Evolutionary conservation across 352 stramenopile species (phyloP).

Genomic region (Aphanomyces stellatus): DNA sequence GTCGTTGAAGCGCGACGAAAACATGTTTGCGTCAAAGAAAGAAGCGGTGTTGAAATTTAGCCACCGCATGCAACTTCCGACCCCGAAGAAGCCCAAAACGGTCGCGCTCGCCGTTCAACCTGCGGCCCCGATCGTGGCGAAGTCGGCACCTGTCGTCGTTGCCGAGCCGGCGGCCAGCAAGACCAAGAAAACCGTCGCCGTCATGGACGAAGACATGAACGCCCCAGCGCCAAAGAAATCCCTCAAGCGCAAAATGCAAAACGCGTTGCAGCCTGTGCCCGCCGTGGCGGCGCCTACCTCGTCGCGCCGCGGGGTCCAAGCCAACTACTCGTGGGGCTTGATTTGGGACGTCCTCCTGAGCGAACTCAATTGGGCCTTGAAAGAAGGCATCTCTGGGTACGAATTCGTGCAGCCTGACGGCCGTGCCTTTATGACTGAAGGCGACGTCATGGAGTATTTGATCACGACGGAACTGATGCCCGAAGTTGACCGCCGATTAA

Average conservation of each 20-base stretch:
- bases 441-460: slow-evolving; percentile 9
- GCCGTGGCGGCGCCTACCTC: background rate
- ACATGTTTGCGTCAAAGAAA: slow-evolving; percentile 15
- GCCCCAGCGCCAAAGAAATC: background rate
- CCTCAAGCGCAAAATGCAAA: background rate
- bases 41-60: slow-evolving; percentile 13
- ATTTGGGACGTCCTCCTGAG: background rate
- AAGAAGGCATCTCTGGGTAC: background rate
- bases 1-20: background rate
- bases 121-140: background rate
- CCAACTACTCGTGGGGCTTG: slow-evolving; percentile 2
- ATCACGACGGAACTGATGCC: background rate
- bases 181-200: background rate
- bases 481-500: background rate
- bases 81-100: slow-evolving; percentile 1
- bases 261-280: background rate
- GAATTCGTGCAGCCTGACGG: background rate
- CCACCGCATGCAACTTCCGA: background rate
- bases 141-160: too few relatives aligned
- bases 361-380: slow-evolving; percentile 1
- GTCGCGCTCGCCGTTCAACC: background rate
- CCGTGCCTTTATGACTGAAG: background rate
- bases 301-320: background rate
- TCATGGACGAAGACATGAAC: background rate
- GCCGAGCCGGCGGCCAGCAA: background rate